Evolutionary conservation across 768 basidiomycete genomes (phyloP), one percentile per base, ranked within the genome.

Genomic region (Panaeolus cyanescens): DNA sequence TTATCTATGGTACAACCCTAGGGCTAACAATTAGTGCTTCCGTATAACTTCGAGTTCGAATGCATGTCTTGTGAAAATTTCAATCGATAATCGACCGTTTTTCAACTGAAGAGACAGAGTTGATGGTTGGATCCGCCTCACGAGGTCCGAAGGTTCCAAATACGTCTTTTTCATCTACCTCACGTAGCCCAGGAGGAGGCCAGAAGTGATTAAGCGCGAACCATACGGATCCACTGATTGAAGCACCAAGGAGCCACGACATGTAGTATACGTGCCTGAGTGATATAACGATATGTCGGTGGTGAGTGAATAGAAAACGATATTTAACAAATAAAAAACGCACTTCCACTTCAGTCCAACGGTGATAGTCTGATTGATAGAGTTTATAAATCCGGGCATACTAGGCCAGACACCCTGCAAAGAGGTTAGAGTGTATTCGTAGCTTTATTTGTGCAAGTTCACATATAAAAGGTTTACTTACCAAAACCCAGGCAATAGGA

Each of bases 321-420:
- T 19, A 30, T 19, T 39, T 5, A 10, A 39, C 56, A n/a, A 3
- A 5, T 42, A 31, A 33, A 20, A 9, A 17, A 65, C 69, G 55
- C 59, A 70, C 70, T 67, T 66, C 73, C 72, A 74, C 5, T 33
- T 56, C 6, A 54, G 55, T 15, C 55, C 64, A 4, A 73, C 70
- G 19, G 59, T 32, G 1, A 71, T 54, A 4, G 58, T 12, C 61
- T 5, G 66, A 28, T 50, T 68, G 30, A 72, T 60, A 0, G 71
- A 70, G 20, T 64, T 63, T 7, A 59, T 62, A 55, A 75, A 74
- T 3, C 72, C 72, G 0, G 74, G 74, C 59, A 72, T 60, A 37
- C 66, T 72, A 4, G 70, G 72, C 66, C 68, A 75, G 2, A 74
- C 69, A 20, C 71, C 71, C 72, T 75, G 6, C 5, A 25, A 33